Evolutionary conservation across 441 rosid genomes (phyloP).

Genomic region (Metrosideros polymorpha): DNA sequence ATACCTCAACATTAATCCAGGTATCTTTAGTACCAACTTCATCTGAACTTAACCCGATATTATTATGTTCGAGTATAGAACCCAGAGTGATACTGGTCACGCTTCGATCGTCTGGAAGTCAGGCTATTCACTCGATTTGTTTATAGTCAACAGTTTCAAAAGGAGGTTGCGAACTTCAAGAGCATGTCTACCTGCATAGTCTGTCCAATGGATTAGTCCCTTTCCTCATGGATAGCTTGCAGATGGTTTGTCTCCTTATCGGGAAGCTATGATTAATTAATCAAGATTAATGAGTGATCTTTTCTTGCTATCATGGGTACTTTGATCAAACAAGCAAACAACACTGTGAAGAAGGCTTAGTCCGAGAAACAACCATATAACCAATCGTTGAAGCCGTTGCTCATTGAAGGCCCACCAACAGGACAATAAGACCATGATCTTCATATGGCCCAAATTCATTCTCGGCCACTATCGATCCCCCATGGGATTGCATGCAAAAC

Average conservation of each 20-base stretch:
- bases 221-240: neutral
- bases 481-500: neutral
- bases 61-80: too few species aligned
- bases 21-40: too few species aligned
- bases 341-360: too few species aligned
- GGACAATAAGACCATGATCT: conserved; percentile 10
- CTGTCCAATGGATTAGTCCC: too few species aligned
- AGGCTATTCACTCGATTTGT: too few species aligned
- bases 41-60: too few species aligned
- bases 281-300: neutral
- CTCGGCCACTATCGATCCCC: neutral
- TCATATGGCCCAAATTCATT: neutral
- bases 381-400: neutral
- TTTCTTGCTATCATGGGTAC: neutral
- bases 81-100: too few species aligned
- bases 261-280: neutral
- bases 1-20: too few species aligned
- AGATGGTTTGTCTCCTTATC: too few species aligned
- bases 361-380: too few species aligned
- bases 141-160: too few species aligned
- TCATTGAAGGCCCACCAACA: conserved; percentile 62
- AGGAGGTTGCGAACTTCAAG: neutral
- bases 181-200: neutral
- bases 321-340: neutral
- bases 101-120: too few species aligned